These are phyloP conservation scores for Pholiota molesta DNA, from an alignment of 768 basidiomycete genomes.

Conservation along the genomic window DNA sequence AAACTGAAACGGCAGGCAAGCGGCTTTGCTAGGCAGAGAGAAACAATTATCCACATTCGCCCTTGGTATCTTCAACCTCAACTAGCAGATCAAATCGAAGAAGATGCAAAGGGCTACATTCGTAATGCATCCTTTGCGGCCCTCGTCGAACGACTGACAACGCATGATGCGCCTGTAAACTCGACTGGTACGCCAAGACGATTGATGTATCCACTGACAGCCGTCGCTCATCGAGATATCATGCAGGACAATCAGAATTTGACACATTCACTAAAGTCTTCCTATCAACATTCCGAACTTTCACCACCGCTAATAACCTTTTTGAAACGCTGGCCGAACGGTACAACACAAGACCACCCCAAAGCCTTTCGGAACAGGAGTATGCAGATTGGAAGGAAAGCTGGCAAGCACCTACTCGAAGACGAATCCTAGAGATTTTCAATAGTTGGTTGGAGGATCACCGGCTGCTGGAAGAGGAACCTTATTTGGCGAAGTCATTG, in stretches of 20 bases:
- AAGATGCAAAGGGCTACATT: constrained; percentile 67
- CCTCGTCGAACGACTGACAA: constrained; percentile 70
- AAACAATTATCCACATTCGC: constrained; percentile 14
- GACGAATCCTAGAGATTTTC: constrained; percentile 59
- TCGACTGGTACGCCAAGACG: constrained; percentile 51
- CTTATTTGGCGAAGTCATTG: constrained; percentile 57
- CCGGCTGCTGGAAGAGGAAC: constrained; percentile 64
- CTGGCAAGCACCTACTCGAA: constrained; percentile 64
- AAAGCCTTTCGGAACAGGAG: constrained; percentile 52
- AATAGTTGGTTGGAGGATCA: constrained; percentile 66
- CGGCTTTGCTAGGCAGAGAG: constrained; percentile 21
- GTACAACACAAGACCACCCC: constrained; percentile 58
- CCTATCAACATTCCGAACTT: constrained; percentile 82
- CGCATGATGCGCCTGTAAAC: constrained; percentile 42
- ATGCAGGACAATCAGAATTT: constrained; percentile 26
- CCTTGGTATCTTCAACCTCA: constrained; percentile 67
- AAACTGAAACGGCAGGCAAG: constrained; percentile 18
- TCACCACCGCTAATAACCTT: constrained; percentile 68
- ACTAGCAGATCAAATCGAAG: constrained; percentile 63
- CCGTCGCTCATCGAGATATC: constrained; percentile 4
- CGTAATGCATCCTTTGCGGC: constrained; percentile 72
- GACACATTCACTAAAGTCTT: constrained; percentile 61
- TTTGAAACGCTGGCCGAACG: constrained; percentile 70
- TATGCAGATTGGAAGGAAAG: constrained; percentile 66
- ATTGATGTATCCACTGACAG: constrained; percentile 1